phyloP scores from a whole-genome alignment of 2,329 filamentous ascomycete genomes.

The Aspergillus sojae region DNA sequence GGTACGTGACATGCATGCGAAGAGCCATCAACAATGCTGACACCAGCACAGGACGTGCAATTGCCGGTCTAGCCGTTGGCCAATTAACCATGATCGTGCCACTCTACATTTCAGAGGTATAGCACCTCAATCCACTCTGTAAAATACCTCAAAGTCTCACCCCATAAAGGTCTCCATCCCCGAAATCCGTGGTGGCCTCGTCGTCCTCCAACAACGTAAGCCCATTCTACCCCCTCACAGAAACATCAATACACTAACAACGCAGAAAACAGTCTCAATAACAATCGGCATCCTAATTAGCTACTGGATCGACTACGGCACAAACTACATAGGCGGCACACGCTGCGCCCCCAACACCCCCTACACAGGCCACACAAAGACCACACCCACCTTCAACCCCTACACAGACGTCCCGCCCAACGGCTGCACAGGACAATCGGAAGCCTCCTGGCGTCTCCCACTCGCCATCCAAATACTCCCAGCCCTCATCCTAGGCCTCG shows the following conservation, averaged over 20 bases:
- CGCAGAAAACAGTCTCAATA: slow-evolving; percentile 45
- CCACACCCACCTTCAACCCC: slow-evolving; percentile 43
- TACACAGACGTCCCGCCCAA: slow-evolving; percentile 48
- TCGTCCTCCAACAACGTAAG: slow-evolving; percentile 43
- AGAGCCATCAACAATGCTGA: not conserved
- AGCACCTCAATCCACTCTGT: slow-evolving; percentile 5
- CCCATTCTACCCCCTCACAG: not conserved
- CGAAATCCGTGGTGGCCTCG: slow-evolving; percentile 40
- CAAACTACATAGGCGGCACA: slow-evolving; percentile 47
- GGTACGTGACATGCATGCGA: slow-evolving; percentile 44
- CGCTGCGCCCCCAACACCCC: slow-evolving; percentile 53
- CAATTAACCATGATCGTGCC: slow-evolving; percentile 53
- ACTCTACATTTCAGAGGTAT: slow-evolving; percentile 56
- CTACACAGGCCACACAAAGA: slow-evolving; percentile 48
- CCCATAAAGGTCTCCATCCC: slow-evolving; percentile 46
- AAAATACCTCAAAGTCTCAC: not conserved
- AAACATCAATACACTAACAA: slow-evolving; percentile 17
- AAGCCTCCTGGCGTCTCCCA: slow-evolving; percentile 52
- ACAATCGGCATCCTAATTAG: slow-evolving; percentile 42
- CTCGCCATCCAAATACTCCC: slow-evolving; percentile 51
- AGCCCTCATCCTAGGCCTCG: slow-evolving; percentile 40
- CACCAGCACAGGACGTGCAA: slow-evolving; percentile 37
- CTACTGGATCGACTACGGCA: slow-evolving; percentile 48
- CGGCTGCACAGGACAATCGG: slow-evolving; percentile 52
- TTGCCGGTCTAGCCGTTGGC: slow-evolving; percentile 50